A percentile compares a stretch with the other conserved stretches of the same genome.
Evolutionary conservation across 768 basidiomycete genomes (phyloP).

Genomic region (Suillus subaureus): DNA sequence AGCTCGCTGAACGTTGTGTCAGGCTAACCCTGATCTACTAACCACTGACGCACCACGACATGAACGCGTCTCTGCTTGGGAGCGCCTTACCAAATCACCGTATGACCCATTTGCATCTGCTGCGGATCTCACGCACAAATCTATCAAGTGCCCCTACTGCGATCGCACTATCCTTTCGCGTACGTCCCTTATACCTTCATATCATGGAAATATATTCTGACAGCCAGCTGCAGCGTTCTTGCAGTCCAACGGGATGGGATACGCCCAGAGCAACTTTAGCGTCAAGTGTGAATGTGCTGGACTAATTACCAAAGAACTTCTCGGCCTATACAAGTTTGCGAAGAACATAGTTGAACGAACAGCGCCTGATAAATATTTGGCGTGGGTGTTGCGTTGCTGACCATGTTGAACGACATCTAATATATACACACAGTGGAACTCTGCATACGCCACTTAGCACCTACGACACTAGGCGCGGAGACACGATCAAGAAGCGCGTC

Average conservation of each 20-base stretch:
- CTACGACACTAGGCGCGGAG: conserved; percentile 23
- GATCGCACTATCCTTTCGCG: conserved; percentile 16
- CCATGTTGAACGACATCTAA: neutral
- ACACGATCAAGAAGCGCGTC: conserved; percentile 21
- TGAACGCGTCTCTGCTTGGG: conserved; percentile 9
- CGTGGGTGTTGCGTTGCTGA: conserved; percentile 27
- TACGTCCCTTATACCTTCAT: conserved; percentile 16
- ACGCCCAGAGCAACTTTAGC: conserved; percentile 45
- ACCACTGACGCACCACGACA: conserved; percentile 1
- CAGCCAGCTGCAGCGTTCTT: conserved; percentile 37
- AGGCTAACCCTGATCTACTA: conserved; percentile 6
- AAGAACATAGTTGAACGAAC: conserved; percentile 30
- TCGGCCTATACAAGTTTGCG: conserved; percentile 43
- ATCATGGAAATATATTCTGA: conserved; percentile 4
- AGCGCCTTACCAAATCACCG: conserved; percentile 11
- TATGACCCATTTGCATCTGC: conserved; percentile 33
- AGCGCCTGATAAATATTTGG: conserved; percentile 25
- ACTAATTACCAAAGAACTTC: conserved; percentile 38
- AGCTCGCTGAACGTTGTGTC: neutral
- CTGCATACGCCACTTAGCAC: conserved; percentile 27
- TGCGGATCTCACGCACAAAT: conserved; percentile 17
- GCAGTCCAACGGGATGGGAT: conserved; percentile 42
- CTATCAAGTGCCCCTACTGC: conserved; percentile 35
- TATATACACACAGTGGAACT: conserved; percentile 31
- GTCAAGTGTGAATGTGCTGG: conserved; percentile 38